Evolutionary conservation across 495 filamentous ascomycete species (phyloP), one percentile per base, ranked within the genome.

Genomic region (Penicillium antarcticum): DNA sequence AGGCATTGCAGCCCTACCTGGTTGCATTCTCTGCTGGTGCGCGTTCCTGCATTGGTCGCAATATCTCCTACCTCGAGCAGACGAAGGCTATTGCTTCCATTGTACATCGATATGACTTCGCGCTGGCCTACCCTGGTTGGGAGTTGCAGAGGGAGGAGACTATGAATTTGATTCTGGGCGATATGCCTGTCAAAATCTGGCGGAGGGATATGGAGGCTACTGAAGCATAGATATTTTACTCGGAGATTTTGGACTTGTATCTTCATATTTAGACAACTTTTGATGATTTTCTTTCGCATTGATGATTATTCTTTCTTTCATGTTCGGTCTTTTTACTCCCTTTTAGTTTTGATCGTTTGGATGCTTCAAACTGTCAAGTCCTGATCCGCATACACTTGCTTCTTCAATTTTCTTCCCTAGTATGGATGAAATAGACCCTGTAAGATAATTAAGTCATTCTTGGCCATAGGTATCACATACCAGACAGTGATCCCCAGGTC

Each of bases 51-150:
- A 76, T 76, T 61, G 72, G 72, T 4, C 58, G 71, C 18, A 76
- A 74, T 51, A 73, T 76, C 50, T 62, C 66, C 1, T 75, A 75
- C 40, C 57, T 77, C 29, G 73, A 76, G 58, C 74, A 78, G 57
- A 65, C 65, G 0, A 70, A 74, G 35, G 55, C 70, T 2, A 32
- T 76, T 42, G 72, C 75, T 10, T 66, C 63, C 11, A 44, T 78
- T 42, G 65, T 78, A 13, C 70, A 75, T 50, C 61, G 72, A 14
- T 78, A 73, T 57, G 66, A 74, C 7, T 70, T 79, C 53, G 65
- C 67, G 16, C 46, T 79, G 45, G 53, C 70, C 18, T 37, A 58
- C 24, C 67, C 59, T 4, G 65, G 47, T 1, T 79, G 70, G 67
- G 67, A 73, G 53, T 26, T 68, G 57, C 54, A 68, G 51, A 48